Evolutionary conservation across 768 basidiomycete species (phyloP).

Genomic region (Boletus fagicola): DNA sequence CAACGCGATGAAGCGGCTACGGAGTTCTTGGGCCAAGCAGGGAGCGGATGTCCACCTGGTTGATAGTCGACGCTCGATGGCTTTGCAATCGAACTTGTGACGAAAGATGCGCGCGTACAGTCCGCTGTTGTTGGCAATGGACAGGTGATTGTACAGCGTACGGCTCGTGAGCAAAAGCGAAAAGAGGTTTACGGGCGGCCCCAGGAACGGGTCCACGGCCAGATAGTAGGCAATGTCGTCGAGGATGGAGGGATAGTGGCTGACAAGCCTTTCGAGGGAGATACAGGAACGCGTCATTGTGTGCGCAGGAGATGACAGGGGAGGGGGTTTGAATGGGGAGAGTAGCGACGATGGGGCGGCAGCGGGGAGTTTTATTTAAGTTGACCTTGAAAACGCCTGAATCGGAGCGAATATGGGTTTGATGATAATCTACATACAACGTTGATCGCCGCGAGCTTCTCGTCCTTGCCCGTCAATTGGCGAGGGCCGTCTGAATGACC

Average conservation of each 20-base stretch:
- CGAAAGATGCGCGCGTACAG: conserved; percentile 46
- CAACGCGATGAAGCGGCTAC: conserved; percentile 41
- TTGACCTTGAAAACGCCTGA: conserved; percentile 23
- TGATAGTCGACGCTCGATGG: conserved; percentile 40
- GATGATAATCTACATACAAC: conserved; percentile 37
- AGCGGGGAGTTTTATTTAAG: conserved; percentile 27
- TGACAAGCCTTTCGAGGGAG: conserved; percentile 22
- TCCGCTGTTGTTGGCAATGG: conserved; percentile 34
- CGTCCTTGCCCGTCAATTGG: conserved; percentile 28
- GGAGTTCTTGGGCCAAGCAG: conserved; percentile 44
- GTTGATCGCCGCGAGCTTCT: conserved; percentile 39
- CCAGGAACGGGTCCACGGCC: conserved; percentile 37
- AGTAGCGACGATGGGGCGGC: conserved; percentile 4
- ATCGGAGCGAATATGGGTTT: conserved; percentile 34
- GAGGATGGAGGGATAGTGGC: conserved; percentile 19
- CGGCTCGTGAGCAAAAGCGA: conserved; percentile 41
- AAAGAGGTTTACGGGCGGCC: conserved; percentile 43
- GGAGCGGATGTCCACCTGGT: conserved; percentile 37
- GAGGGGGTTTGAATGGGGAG: conserved; percentile 6
- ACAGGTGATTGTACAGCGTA: conserved; percentile 36
- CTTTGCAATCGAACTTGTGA: conserved; percentile 44
- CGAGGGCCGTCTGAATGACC: conserved; percentile 32
- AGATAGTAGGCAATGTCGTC: conserved; percentile 45
- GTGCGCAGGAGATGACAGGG: background rate
- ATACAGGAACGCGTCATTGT: conserved; percentile 7